Percentiles rank a stretch among this genome's conserved stretches.
phyloP scores from a whole-genome alignment of 768 basidiomycete genomes.

The Ramaria rubella region DNA sequence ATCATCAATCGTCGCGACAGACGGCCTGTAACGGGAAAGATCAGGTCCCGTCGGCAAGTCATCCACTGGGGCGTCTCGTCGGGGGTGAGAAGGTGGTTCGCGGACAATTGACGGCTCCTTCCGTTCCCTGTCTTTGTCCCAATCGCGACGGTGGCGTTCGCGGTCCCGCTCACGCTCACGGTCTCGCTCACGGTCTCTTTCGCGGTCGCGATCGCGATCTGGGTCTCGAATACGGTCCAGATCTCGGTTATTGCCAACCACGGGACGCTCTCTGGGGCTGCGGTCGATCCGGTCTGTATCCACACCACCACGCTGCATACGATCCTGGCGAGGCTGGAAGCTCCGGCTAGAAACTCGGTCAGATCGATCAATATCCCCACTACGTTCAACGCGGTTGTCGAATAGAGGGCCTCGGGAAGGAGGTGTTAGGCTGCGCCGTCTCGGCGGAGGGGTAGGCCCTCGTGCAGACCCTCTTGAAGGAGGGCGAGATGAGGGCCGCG shows the following conservation, averaged over 20 bases:
- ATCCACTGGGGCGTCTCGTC: constrained; percentile 32
- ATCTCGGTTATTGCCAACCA: constrained; percentile 33
- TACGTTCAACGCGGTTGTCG: constrained; percentile 41
- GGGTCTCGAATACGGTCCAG: constrained; percentile 42
- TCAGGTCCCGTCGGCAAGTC: constrained; percentile 59
- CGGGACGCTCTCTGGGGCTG: constrained; percentile 39
- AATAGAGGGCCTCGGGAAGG: constrained; percentile 19
- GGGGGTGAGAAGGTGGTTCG: constrained; percentile 27
- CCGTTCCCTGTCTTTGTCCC: constrained; percentile 19
- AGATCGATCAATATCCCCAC: constrained; percentile 35
- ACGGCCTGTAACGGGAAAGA: constrained; percentile 45
- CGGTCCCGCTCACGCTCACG: constrained; percentile 23
- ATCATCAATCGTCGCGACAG: constrained; percentile 44
- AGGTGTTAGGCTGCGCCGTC: constrained; percentile 58
- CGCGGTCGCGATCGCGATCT: constrained; percentile 25
- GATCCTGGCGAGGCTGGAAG: constrained; percentile 6
- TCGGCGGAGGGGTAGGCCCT: constrained; percentile 47
- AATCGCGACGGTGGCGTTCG: constrained; percentile 12
- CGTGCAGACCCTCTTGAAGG: constrained; percentile 27
- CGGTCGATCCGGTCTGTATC: constrained; percentile 37
- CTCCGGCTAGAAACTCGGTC: constrained; percentile 30
- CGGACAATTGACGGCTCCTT: constrained; percentile 32
- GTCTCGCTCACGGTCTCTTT: constrained; percentile 17
- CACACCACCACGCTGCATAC: not conserved
- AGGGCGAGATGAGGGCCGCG: constrained; percentile 39